Conservation (phyloP, 495 filamentous ascomycete species). For the Trichoderma erinaceum region DNA sequence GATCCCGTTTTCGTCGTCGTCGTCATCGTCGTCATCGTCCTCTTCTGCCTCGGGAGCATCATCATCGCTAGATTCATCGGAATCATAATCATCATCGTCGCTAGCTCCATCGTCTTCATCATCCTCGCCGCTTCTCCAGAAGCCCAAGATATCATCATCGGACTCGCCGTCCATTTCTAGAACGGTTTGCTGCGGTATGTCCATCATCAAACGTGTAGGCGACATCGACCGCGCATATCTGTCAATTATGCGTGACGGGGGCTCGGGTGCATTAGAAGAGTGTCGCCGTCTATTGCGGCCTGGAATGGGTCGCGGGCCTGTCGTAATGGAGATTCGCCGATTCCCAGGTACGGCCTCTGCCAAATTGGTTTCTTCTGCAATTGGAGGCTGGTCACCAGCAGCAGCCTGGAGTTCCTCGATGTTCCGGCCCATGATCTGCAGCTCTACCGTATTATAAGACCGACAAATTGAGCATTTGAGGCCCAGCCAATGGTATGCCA, state of each 20-base stretch:
- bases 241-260: background rate
- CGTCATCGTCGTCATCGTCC: conserved; percentile 46
- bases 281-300: conserved; percentile 29
- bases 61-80: conserved; percentile 25
- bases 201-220: conserved; percentile 23
- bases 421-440: conserved; percentile 47
- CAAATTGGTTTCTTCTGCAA: background rate
- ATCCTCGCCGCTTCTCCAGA: conserved; percentile 53
- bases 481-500: conserved; percentile 90
- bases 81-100: conserved; percentile 31
- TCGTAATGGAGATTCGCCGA: background rate
- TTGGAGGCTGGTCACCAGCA: background rate
- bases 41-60: conserved; percentile 27
- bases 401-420: conserved; percentile 17
- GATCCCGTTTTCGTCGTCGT: conserved; percentile 49
- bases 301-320: background rate
- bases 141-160: conserved; percentile 56
- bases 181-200: conserved; percentile 23
- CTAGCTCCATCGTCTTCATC: conserved; percentile 32
- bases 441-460: conserved; percentile 77
- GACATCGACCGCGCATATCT: conserved; percentile 21
- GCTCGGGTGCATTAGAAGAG: conserved; percentile 26
- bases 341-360: background rate
- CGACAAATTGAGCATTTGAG: conserved; percentile 80
- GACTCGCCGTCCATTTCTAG: conserved; percentile 35